A percentile compares a stretch with the other conserved stretches of the same genome.
Conservation (phyloP, 768 basidiomycete species). For the Tylopilus vinaceipallidus region DNA sequence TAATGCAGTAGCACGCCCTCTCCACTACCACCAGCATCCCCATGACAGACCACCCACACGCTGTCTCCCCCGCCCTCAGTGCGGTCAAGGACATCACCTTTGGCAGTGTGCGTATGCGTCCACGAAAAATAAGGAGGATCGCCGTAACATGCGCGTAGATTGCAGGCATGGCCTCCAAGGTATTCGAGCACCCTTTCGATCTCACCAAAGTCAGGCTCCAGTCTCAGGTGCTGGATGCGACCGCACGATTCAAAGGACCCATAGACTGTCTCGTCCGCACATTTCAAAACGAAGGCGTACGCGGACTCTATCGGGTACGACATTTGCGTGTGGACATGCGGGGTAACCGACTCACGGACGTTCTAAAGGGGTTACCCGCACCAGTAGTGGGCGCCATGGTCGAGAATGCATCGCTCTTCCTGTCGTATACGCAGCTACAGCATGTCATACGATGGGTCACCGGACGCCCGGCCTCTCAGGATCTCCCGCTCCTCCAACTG, state of each 20-base stretch:
- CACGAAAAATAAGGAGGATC: neutral
- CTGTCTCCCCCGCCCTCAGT: constrained; percentile 15
- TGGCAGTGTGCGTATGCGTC: constrained; percentile 48
- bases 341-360: constrained; percentile 1
- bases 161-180: constrained; percentile 82
- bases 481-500: constrained; percentile 65
- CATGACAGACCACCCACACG: constrained; percentile 24
- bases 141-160: constrained; percentile 40
- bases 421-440: constrained; percentile 80
- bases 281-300: constrained; percentile 74
- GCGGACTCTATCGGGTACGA: constrained; percentile 85
- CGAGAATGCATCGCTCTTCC: constrained; percentile 87
- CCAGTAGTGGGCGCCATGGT: constrained; percentile 90
- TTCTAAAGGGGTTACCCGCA: constrained; percentile 78
- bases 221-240: constrained; percentile 76
- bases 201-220: constrained; percentile 94
- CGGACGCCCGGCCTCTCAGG: constrained; percentile 34
- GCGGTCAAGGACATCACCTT: constrained; percentile 51
- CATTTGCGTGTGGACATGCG: neutral
- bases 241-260: constrained; percentile 76
- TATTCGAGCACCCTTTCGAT: constrained; percentile 95
- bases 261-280: constrained; percentile 85
- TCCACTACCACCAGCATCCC: neutral
- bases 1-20: constrained; percentile 25
- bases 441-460: constrained; percentile 48